Conservation (phyloP, 106 monocot genomes). For the Phalaenopsis equestris region DNA sequence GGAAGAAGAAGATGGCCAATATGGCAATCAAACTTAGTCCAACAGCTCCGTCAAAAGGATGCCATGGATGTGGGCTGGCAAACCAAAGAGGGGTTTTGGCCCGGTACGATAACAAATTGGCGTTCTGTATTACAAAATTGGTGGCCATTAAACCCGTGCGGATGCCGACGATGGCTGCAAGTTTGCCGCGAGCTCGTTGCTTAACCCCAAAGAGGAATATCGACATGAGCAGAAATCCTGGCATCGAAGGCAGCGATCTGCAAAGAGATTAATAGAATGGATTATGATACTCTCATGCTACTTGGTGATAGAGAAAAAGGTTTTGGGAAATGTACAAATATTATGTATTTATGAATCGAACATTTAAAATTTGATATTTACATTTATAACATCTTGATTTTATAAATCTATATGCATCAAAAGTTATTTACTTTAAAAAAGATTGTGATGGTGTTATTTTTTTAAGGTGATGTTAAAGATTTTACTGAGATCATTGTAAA, state of each 20-base stretch:
- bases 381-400: too few species aligned
- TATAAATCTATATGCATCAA: too few species aligned
- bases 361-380: too few species aligned
- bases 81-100: constrained; percentile 51
- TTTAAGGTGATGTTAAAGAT: too few species aligned
- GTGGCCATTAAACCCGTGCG: constrained; percentile 60
- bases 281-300: background rate
- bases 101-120: constrained; percentile 39
- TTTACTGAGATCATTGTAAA: too few species aligned
- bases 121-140: constrained; percentile 44
- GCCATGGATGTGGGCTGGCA: constrained; percentile 38
- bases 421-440: too few species aligned
- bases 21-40: constrained; percentile 43
- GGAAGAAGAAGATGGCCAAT: constrained; percentile 52
- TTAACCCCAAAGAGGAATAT: constrained; percentile 74
- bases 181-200: constrained; percentile 42
- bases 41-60: constrained; percentile 80
- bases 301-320: background rate
- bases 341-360: too few species aligned
- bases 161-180: constrained; percentile 54
- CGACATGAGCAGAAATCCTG: constrained; percentile 60
- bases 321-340: background rate
- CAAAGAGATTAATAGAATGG: background rate
- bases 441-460: too few species aligned
- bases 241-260: constrained; percentile 81